Percentiles rank a stretch among this genome's conserved stretches.
phyloP scores from a whole-genome alignment of 2,329 filamentous ascomycete genomes.

The Cercospora janseana region DNA sequence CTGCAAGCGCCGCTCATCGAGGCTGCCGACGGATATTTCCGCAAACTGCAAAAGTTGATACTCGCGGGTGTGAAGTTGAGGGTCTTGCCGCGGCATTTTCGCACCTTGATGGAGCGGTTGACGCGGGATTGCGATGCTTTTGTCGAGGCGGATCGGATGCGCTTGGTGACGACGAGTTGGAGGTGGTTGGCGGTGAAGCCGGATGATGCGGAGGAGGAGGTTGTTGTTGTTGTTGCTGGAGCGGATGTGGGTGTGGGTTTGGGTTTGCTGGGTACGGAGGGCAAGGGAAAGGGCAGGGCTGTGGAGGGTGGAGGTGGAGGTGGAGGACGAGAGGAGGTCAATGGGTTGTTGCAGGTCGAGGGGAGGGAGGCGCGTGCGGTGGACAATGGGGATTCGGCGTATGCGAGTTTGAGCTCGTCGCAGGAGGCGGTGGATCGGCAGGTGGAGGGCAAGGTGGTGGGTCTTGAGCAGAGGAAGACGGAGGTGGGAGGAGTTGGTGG shows the following conservation, averaged over 20 bases:
- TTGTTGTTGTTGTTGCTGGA: no score
- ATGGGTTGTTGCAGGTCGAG: neutral
- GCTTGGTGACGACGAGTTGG: constrained; percentile 33
- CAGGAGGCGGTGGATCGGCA: constrained; percentile 13
- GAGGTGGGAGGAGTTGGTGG: neutral
- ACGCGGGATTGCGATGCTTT: constrained; percentile 33
- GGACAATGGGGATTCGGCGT: constrained; percentile 11
- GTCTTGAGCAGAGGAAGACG: no score
- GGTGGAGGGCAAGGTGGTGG: no score
- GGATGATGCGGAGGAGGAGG: neutral
- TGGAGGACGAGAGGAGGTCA: neutral
- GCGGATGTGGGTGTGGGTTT: neutral
- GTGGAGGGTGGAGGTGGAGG: neutral
- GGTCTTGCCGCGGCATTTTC: constrained; percentile 32
- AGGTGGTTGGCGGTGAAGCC: constrained; percentile 35
- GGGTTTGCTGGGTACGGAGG: neutral
- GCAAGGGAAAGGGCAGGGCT: neutral
- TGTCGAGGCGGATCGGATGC: constrained; percentile 30
- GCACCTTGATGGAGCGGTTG: constrained; percentile 31
- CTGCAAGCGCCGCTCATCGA: constrained; percentile 34
- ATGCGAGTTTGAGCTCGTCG: constrained; percentile 18
- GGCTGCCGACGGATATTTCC: constrained; percentile 30
- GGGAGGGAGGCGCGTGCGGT: neutral
- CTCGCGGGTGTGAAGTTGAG: constrained; percentile 27
- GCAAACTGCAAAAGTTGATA: constrained; percentile 18